These are phyloP conservation scores for Babesia divergens DNA, from an alignment of 169 alveolate species.

Conservation along the genomic window DNA sequence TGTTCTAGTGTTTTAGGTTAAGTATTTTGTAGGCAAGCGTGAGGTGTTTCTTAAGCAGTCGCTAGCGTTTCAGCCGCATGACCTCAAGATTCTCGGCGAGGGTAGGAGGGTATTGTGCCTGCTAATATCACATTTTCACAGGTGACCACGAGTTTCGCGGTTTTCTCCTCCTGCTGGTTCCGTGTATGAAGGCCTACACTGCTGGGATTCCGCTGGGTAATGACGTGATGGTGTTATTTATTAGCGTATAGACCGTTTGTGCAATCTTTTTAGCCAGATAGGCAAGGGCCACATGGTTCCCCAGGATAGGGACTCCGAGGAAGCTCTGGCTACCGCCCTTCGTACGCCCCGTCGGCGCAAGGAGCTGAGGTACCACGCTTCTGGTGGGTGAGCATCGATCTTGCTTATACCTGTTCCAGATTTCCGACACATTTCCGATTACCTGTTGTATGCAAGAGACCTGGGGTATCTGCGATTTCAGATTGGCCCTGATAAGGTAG, in stretches of 20 bases:
- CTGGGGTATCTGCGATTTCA: constrained; percentile 12
- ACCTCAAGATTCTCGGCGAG: constrained; percentile 28
- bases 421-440: constrained; percentile 43
- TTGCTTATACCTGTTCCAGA: constrained; percentile 9
- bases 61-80: constrained; percentile 56
- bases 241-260: constrained; percentile 21
- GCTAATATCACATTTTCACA: neutral
- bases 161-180: constrained; percentile 37
- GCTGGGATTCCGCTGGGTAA: constrained; percentile 36
- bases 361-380: constrained; percentile 23
- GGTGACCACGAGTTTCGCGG: constrained; percentile 68
- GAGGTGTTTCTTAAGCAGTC: constrained; percentile 58
- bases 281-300: constrained; percentile 56
- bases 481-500: constrained; percentile 6
- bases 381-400: neutral
- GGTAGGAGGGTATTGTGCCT: constrained; percentile 8
- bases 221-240: neutral
- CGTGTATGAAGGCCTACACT: constrained; percentile 55
- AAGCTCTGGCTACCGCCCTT: constrained; percentile 20
- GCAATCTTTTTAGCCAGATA: constrained; percentile 26
- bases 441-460: constrained; percentile 59
- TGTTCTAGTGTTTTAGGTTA: neutral
- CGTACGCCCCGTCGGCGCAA: constrained; percentile 24
- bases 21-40: constrained; percentile 18
- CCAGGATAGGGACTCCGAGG: constrained; percentile 11